Conservation (phyloP, 2,329 filamentous ascomycete species). For the Dactylonectria estremocensis region DNA sequence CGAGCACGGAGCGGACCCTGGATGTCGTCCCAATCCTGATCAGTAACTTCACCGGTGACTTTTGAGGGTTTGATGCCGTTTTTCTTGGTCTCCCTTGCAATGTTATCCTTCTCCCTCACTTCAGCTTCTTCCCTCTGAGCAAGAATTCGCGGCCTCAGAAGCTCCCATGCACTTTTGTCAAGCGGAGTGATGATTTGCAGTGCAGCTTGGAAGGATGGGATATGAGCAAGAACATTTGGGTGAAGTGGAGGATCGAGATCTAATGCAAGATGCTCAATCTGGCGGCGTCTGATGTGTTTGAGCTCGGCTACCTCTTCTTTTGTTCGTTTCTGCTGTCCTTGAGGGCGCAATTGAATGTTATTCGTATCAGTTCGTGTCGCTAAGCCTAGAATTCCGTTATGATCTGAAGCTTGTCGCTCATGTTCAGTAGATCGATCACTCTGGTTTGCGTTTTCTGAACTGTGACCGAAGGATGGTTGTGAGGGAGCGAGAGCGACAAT, state of each 20-base stretch:
- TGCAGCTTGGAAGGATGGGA: constrained; percentile 82
- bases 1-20: constrained; percentile 78
- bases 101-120: constrained; percentile 63
- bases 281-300: constrained; percentile 74
- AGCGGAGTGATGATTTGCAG: constrained; percentile 78
- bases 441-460: constrained; percentile 4
- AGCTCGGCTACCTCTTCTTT: constrained; percentile 75
- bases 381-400: constrained; percentile 24
- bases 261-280: constrained; percentile 80
- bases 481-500: background rate
- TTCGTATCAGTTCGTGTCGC: constrained; percentile 20
- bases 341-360: constrained; percentile 15
- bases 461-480: constrained; percentile 12
- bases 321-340: constrained; percentile 64
- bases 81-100: constrained; percentile 36
- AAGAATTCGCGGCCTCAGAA: constrained; percentile 77
- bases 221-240: constrained; percentile 74
- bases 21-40: constrained; percentile 79
- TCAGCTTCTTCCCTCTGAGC: constrained; percentile 78
- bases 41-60: constrained; percentile 67
- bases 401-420: constrained; percentile 8
- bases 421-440: constrained; percentile 14
- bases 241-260: constrained; percentile 77
- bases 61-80: constrained; percentile 13
- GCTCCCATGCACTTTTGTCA: constrained; percentile 78